Evolutionary conservation across 495 filamentous ascomycete genomes (phyloP), one percentile per base, ranked within the genome.

Genomic region (Penicillium coprophilum): DNA sequence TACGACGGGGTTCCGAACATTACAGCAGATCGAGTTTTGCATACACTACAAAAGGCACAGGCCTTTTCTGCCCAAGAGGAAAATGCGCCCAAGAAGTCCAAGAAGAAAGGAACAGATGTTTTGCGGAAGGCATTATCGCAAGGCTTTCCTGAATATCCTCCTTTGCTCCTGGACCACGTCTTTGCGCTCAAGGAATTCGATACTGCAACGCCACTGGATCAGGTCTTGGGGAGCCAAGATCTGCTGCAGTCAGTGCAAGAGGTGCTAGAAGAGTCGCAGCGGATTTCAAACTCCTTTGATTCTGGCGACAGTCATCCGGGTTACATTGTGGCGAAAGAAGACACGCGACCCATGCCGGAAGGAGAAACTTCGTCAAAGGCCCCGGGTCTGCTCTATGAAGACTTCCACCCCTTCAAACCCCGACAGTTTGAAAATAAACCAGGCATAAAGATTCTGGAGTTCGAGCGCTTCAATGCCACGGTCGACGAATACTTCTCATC

Each of bases 401-500:
- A 98, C 59, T 97, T 96, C 65, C 93, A 97, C 64, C 94, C 94
- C 0, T 98, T 97, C 72, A 78, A 86, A 43, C 94, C 94, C 0
- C 79, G 80, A 28, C 94, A 98, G 63, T 91, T 96, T 61, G 86
- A 85, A 57, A 76, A 84, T 10, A 85, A 87, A 53, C 75, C 85
- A 4, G 71, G 74, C 0, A 76, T 83, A 23, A 81, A 81, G 5
- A 84, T 95, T 15, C 64, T 97, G 9, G 79, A 87, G 51, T 91
- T 90, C 61, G 82, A 90, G 3, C 87, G 87, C 50, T 96, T 91
- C 78, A 96, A 96, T 68, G 89, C 87, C 53, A 94, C 92, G 0
- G 91, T 96, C 0, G 94, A 98, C 62, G 89, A 96, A 58, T 98
- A 96, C 70, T 98, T 92, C 69, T 98, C 94, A 1, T 96, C 92